Evolutionary conservation across 306 rosid genomes (phyloP), one percentile per base, ranked within the genome.

Genomic region (Sophora flavescens): DNA sequence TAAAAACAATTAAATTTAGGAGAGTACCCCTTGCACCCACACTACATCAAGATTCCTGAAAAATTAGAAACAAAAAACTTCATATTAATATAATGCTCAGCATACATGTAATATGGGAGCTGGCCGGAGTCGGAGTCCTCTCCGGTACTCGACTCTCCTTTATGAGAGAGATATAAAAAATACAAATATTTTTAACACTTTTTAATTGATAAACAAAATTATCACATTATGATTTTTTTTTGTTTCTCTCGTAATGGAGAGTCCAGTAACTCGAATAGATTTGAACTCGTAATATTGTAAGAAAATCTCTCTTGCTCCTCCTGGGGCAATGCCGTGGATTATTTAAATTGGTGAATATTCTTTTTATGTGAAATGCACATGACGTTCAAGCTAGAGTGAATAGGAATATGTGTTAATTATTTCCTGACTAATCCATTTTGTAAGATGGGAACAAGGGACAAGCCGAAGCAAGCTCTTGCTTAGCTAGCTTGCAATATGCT

Each of bases 321-420:
- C 4, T 3, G 2, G 22, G 70, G 47, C 54, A 65, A 61, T 47
- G 16, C 11, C 35, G 32, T 44, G 53, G 50, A 47, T 63, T 74
- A 77, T 75, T 70, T 44, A 75, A 79, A 78, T 50, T 30, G 32
- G 39, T 76, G 78, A 78, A 74, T 80, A 78, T 81, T 78, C 84
- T 78, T 85, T 79, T 85, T 30, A 78, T 78, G 76, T 44, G 73
- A 82, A 79, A 59, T 70, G 70, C 82, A 35, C 61, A 77, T 80
- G 91, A 69, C 77, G 73, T 84, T 92, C 84, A 82, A 70, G 52
- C 52, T 47, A 13, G 80, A 84, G 77, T 72, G 83, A 78, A 26
- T 50, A 58, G 7, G 80, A 82, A 59, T 82, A 80, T 82, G 65
- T 76, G 85, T 78, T 76, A 45, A 75, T 79, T 75, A 78, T 75